Evolutionary conservation across 306 rosid genomes (phyloP).

Genomic region (Rosa persica): DNA sequence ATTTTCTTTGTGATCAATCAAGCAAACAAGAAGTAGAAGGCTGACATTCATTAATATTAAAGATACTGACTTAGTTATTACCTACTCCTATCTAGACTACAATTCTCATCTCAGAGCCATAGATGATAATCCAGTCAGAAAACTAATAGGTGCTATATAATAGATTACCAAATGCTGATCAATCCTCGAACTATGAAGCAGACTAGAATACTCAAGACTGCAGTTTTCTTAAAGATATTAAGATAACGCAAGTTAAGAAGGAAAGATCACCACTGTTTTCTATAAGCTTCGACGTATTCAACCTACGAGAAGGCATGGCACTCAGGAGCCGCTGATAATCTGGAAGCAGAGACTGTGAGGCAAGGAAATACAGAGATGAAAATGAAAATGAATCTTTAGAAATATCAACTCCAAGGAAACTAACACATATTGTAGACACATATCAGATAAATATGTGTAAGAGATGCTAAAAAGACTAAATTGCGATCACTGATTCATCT

Average conservation of each 20-base stretch:
- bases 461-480: neutral
- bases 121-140: neutral
- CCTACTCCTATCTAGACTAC: neutral
- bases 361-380: constrained; percentile 45
- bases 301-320: constrained; percentile 89
- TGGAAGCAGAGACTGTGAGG: constrained; percentile 92
- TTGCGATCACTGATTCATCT: constrained; percentile 5
- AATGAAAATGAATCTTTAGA: constrained; percentile 49
- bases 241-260: constrained; percentile 1
- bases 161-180: neutral
- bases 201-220: neutral
- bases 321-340: constrained; percentile 98
- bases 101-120: neutral
- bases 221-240: neutral
- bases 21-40: neutral
- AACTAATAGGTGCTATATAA: neutral
- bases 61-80: neutral
- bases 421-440: constrained; percentile 13
- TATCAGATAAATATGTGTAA: neutral
- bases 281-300: constrained; percentile 92
- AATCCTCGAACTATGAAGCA: constrained; percentile 9
- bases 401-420: constrained; percentile 32
- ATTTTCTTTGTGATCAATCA: neutral
- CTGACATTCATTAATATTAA: neutral
- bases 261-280: constrained; percentile 85